Evolutionary conservation across 2,329 filamentous ascomycete genomes (phyloP).

Genomic region (Daldinia eschscholtzii): DNA sequence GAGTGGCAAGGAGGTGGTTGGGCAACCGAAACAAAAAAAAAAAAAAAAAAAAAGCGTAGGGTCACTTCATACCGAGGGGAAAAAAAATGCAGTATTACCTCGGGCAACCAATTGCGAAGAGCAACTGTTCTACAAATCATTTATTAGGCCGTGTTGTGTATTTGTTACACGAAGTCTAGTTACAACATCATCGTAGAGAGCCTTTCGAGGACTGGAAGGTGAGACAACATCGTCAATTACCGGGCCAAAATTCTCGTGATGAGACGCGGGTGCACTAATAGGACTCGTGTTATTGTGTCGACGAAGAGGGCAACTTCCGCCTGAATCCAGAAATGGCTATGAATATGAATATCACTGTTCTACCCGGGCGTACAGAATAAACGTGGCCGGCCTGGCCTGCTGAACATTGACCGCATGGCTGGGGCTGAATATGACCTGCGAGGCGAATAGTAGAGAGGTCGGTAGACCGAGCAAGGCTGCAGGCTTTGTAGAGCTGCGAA

Average conservation of each 20-base stretch:
- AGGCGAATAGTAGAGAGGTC: not conserved
- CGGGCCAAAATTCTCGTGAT: not conserved
- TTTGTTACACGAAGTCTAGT: not conserved
- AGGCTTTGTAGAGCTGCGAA: not conserved
- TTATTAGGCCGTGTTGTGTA: not conserved
- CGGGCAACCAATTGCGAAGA: not conserved
- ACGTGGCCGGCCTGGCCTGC: not conserved
- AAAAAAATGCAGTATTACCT: not conserved
- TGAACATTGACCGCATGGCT: not conserved
- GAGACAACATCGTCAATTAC: not conserved
- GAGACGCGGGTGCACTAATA: not conserved
- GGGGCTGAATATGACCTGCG: not conserved
- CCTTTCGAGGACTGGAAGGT: not conserved
- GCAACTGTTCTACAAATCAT: not conserved
- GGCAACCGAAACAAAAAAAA: not conserved
- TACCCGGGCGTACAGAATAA: not conserved
- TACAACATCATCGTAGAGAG: not conserved
- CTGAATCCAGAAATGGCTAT: not conserved
- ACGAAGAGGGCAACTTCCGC: not conserved
- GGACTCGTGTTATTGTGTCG: not conserved
- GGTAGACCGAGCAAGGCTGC: not conserved
- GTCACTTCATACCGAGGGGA: not conserved
- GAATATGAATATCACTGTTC: not conserved
- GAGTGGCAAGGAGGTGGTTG: conserved; percentile 1
- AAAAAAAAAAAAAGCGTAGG: not conserved